Conservation (phyloP, 2,329 filamentous ascomycete species). For the Stemphylium beticola region DNA sequence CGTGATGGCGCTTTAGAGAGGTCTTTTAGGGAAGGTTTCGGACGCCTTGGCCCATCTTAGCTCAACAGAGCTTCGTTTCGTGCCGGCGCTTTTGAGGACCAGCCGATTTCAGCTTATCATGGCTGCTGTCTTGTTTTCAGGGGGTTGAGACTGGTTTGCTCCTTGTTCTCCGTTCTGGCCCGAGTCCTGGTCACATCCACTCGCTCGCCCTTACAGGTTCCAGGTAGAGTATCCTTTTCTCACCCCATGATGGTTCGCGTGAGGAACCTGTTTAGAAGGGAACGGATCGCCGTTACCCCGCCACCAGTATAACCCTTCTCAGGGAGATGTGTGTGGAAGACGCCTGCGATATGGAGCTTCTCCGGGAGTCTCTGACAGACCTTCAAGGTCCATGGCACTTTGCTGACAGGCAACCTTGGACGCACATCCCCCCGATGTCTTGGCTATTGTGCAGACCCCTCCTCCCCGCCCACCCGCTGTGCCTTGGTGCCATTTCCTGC, state of each 20-base stretch:
- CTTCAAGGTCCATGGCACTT: slow-evolving; percentile 29
- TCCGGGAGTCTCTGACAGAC: slow-evolving; percentile 25
- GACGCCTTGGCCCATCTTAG: background rate
- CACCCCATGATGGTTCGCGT: slow-evolving; percentile 24
- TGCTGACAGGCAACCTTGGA: slow-evolving; percentile 28
- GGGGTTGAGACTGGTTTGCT: slow-evolving; percentile 10
- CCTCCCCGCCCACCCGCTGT: background rate
- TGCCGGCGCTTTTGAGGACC: slow-evolving; percentile 6
- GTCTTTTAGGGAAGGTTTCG: background rate
- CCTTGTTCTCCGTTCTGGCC: slow-evolving; percentile 10
- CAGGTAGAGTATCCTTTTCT: slow-evolving; percentile 24
- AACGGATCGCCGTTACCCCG: slow-evolving; percentile 19
- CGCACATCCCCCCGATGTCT: slow-evolving; percentile 18
- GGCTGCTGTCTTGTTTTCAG: slow-evolving; percentile 7
- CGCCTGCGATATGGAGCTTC: slow-evolving; percentile 32
- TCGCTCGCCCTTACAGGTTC: slow-evolving; percentile 12
- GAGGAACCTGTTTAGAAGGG: slow-evolving; percentile 31
- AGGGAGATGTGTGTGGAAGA: slow-evolving; percentile 33
- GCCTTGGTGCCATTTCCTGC: slow-evolving; percentile 4
- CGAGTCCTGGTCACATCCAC: background rate
- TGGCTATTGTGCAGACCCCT: slow-evolving; percentile 17
- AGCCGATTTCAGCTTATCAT: slow-evolving; percentile 1
- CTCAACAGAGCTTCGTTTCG: background rate
- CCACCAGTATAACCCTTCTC: slow-evolving; percentile 32
- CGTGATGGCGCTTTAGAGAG: background rate